phyloP scores from a whole-genome alignment of 2,329 filamentous ascomycete species.

The Pseudocercospora vitis region DNA sequence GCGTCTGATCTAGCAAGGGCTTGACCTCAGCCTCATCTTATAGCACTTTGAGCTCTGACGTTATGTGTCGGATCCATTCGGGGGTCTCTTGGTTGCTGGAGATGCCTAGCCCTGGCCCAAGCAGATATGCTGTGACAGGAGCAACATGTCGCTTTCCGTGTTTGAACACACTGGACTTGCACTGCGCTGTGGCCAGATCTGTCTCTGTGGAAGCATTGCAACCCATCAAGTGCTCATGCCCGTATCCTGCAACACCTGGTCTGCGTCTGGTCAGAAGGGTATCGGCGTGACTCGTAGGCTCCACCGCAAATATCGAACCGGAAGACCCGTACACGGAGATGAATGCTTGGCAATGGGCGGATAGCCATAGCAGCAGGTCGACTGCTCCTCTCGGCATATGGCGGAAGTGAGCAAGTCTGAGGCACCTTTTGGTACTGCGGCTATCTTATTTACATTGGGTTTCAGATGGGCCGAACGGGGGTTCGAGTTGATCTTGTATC shows the following conservation, averaged over 20 bases:
- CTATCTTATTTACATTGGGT: not conserved
- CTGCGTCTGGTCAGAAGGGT: not conserved
- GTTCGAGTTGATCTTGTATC: not conserved
- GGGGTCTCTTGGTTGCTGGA: not conserved
- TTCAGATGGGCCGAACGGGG: not conserved
- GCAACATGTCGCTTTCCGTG: no score
- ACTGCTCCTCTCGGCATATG: no score
- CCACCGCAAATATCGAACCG: not conserved
- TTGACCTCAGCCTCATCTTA: not conserved
- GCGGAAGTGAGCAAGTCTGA: no score
- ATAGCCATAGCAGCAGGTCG: not conserved
- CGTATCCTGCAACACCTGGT: not conserved
- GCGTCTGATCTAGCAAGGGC: not conserved
- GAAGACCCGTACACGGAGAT: not conserved
- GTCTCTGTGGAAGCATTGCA: not conserved
- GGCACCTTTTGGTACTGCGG: not conserved
- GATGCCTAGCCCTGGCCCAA: no score
- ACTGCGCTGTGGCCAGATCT: not conserved
- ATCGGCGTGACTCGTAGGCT: not conserved
- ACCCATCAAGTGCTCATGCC: no score
- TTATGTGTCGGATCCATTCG: not conserved
- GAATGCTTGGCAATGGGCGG: not conserved
- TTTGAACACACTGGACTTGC: not conserved
- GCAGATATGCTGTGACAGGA: no score
- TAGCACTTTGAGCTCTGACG: no score